Base-by-base conservation (phyloP, 1,284 basidiomycete species). In the Prillingera fragicola region DNA sequence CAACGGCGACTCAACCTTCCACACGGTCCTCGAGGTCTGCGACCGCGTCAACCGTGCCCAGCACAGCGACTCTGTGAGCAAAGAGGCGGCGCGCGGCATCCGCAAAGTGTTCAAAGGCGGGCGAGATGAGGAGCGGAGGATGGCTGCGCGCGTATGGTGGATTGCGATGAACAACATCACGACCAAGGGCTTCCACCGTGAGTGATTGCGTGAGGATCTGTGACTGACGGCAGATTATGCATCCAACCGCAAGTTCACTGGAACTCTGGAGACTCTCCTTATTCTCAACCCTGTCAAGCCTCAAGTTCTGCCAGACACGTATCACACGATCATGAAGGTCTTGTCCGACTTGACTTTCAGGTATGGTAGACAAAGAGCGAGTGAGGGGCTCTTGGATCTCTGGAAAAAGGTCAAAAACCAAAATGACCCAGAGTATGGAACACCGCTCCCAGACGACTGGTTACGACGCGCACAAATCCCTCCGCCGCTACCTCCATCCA, bases 61-160 rank as follows among this genome's bases (percentile, higher is more conserved):
- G 2, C 46, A 44, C 4, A 42, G 54, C n/a, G 68, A 69, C 7
- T 51, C 51, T 2, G 61, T 70, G 8, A 48, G 55, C 26, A 70
- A 65, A 45, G 70, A 72, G 36, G 63, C 67, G 1, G 67, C 65
- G 2, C 50, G 63, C n/a, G 59, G 62, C 4, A 48, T 70, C n/a
- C 46, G 69, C 19, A 70, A 67, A 42, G 62, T 65, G 38, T 60
- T 72, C 56, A 70, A 70, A 48, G 45, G 60, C 43, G 69, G 65
- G 2, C 54, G 54, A 22, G 67, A 70, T 25, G 27, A 45, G 13
- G 66, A 69, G 29, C 48, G 62, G 18, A 43, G 62, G 14, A 59
- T 62, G 38, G 65, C 66, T 1, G 58, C 62, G 14, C 65, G 66
- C 26, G 58, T 72, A 9, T 72, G 70, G 70, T 43, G 67, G 24